Evolutionary conservation across 306 rosid species (phyloP), one percentile per base, ranked within the genome.

Genomic region (Dryas alaskensis): DNA sequence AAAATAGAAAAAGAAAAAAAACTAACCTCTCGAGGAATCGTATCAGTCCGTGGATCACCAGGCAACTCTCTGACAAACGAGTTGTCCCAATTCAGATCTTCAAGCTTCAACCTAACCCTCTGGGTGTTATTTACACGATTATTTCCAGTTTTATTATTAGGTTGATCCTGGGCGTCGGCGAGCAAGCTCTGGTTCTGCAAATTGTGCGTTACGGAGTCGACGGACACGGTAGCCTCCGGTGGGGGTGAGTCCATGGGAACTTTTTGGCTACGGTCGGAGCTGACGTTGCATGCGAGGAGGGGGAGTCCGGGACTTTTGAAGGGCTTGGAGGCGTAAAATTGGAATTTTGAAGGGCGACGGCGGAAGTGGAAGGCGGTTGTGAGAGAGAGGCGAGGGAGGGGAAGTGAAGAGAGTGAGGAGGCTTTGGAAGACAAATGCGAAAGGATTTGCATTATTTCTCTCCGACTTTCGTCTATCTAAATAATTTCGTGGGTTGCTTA

Each of bases 61-160:
- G 99, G 98, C 58, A 95, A 77, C 48, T 70, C 86, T 54, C 90
- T 68, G 2, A 87, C 89, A 14, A 95, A 92, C 3, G 99, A 90
- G 76, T 95, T 81, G 39, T 95, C 97, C 99, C 99, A 95, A 73
- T 81, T 87, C 47, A 94, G 97, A 89, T 88, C 93, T 73, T 94
- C 81, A 27, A 94, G 99, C 69, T 67, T 87, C 78, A 63, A 50
- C 53, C 74, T 44, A 2, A 50, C 70, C 19, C 46, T 63, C 70
- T 39, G 70, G 37, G 55, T 10, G 37, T 67, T 59, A 58, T 65
- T 73, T 50, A 60, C 48, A 10, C 53, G 73, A 57, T 58, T 75
- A 48, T 13, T 68, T 13, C 3, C 73, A 10, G 8, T 65, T 25
- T 60, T 17, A 14, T 39, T 51, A 70, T 31, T 60, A 44, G 3